Conservation (phyloP, 768 basidiomycete genomes). For the Boletus reticuloceps region DNA sequence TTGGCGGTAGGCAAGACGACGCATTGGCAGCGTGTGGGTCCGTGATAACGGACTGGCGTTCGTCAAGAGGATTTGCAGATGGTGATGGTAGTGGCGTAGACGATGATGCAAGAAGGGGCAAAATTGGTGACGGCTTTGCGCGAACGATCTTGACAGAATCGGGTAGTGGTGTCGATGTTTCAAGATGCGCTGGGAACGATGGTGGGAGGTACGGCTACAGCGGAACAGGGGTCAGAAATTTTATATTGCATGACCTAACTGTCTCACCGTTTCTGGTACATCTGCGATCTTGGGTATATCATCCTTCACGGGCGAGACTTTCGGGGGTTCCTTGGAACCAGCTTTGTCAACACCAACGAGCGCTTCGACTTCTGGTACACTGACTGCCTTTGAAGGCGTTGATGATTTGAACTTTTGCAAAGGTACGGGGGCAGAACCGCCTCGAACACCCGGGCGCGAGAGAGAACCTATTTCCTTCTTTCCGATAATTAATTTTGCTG, state of each 20-base stretch:
- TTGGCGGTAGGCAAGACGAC: constrained; percentile 15
- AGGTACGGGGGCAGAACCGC: constrained; percentile 8
- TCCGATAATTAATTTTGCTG: constrained; percentile 16
- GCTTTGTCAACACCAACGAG: neutral
- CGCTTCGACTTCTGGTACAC: neutral
- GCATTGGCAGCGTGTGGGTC: constrained; percentile 8
- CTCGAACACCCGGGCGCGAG: neutral
- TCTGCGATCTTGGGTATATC: constrained; percentile 30
- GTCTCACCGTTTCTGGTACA: constrained; percentile 38
- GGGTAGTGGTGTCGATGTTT: constrained; percentile 52
- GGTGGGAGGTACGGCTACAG: constrained; percentile 49
- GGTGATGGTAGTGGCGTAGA: constrained; percentile 27
- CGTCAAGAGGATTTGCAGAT: constrained; percentile 17
- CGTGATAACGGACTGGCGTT: constrained; percentile 7
- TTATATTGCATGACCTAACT: constrained; percentile 1
- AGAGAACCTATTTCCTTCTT: constrained; percentile 21
- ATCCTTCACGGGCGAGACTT: constrained; percentile 1
- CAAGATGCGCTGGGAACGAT: constrained; percentile 51
- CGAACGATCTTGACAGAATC: constrained; percentile 21
- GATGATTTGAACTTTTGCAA: constrained; percentile 10
- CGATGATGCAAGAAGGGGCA: constrained; percentile 22
- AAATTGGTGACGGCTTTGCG: constrained; percentile 45
- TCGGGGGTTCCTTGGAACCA: constrained; percentile 1
- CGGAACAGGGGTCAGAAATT: constrained; percentile 12
- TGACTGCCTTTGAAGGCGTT: constrained; percentile 7